Percentiles rank a stretch among this genome's conserved stretches.
These are phyloP conservation scores for Gossypium trilobum DNA, from an alignment of 441 rosid genomes.

Conservation along the genomic window DNA sequence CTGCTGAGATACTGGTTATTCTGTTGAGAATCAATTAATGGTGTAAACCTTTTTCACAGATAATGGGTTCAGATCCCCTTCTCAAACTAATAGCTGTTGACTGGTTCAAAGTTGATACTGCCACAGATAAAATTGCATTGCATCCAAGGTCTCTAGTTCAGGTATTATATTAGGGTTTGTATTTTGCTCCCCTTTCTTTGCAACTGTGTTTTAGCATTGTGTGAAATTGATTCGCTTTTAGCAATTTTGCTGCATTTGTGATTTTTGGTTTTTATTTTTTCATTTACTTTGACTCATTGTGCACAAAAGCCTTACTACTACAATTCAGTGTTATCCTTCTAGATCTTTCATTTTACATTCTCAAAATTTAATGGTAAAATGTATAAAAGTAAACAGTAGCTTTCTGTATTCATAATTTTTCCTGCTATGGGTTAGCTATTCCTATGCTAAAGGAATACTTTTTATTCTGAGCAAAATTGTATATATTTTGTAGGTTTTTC, in stretches of 20 bases:
- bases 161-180: constrained; percentile 36
- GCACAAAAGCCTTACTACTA: not conserved
- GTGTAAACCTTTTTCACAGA: constrained; percentile 32
- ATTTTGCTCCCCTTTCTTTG: not conserved
- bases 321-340: not conserved
- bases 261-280: not conserved
- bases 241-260: not conserved
- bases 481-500: constrained; percentile 1
- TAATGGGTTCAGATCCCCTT: constrained; percentile 87
- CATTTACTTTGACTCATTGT: constrained; percentile 1
- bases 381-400: not conserved
- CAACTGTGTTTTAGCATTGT: not conserved
- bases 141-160: constrained; percentile 87
- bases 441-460: constrained; percentile 2
- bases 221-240: not conserved
- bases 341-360: not conserved
- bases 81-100: constrained; percentile 87
- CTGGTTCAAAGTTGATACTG: constrained; percentile 80
- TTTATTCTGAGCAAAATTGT: not conserved
- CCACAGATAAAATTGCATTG: constrained; percentile 56
- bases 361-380: not conserved
- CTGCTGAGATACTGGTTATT: not conserved
- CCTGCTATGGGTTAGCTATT: not conserved
- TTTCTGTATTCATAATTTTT: not conserved
- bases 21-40: constrained; percentile 2